Evolutionary conservation across 2,329 filamentous ascomycete species (phyloP), one percentile per base, ranked within the genome.

Genomic region (Seiridium cupressi): DNA sequence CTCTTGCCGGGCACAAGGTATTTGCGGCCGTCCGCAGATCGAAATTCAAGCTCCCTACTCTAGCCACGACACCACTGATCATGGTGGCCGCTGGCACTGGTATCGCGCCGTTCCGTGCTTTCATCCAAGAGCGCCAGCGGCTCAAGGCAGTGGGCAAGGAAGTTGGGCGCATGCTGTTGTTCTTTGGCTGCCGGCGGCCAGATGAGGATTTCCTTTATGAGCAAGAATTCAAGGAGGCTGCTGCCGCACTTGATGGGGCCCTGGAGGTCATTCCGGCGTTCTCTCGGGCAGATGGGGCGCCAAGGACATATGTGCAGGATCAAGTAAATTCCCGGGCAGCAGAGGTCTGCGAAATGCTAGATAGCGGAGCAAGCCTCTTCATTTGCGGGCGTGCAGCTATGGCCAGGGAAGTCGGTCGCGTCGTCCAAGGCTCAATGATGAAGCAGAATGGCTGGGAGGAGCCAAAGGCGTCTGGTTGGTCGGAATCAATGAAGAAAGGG

Each of bases 31-130:
- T 79, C 49, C 73, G 75, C 40, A 73, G 71, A 57, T 74, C 73
- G 3, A 76, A 75, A 35, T 82, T 82, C 73, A 76, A 76, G 55
- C 73, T 81, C 1, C 80, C 80, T 0, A 63, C 72, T 6, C 51
- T 65, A 2, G 67, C 74, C 9, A 71, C 70, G 2, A 77, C 74
- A 0, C 81, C 83, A 0, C 70, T 86, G 18, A 73, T 86, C 54
- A 80, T 83, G 73, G 72, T 83, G 9, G 79, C 72, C 0, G 76
- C 80, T 0, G 81, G 81, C 6, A 82, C 80, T 1, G 80, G 80
- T 3, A 67, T 82, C 4, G 79, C 79, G 0, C 79, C 79, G 0
- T 66, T 69, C 59, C 63, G 64, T 34, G 67, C 60, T 55, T 69
- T 69, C 55, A 60, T 69, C 11, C 61, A 74, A 34, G 77, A 81